Evolutionary conservation across 2,329 filamentous ascomycete species (phyloP).

Genomic region (Colletotrichum sp.): DNA sequence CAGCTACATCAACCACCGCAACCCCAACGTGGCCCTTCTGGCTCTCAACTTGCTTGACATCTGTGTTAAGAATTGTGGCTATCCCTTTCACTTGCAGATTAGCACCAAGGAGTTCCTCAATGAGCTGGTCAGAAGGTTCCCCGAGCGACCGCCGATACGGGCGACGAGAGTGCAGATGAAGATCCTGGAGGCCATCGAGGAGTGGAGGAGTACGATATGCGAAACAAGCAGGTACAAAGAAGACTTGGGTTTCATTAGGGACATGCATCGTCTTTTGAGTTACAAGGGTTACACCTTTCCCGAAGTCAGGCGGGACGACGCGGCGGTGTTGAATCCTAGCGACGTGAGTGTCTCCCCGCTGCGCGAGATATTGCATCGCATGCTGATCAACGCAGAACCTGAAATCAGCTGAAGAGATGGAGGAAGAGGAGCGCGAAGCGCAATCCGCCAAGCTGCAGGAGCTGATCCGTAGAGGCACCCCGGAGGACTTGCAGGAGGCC

Average conservation of each 20-base stretch:
- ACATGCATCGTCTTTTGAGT: constrained; percentile 94
- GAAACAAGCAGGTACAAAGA: constrained; percentile 98
- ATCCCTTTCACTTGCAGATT: constrained; percentile 98
- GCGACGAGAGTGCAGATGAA: constrained; percentile 86
- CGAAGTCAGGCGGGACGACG: constrained; percentile 90
- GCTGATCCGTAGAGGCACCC: constrained; percentile 88
- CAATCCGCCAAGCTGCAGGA: constrained; percentile 99
- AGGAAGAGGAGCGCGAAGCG: constrained; percentile 91
- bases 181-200: constrained; percentile 95
- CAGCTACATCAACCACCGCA: constrained; percentile 94
- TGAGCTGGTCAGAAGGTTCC: constrained; percentile 94
- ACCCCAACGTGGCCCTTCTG: constrained; percentile 91
- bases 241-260: constrained; percentile 92
- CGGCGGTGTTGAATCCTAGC: constrained; percentile 93
- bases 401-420: constrained; percentile 97
- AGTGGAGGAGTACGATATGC: constrained; percentile 98
- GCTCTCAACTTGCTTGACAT: constrained; percentile 95
- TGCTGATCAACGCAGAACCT: constrained; percentile 68
- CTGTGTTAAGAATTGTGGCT: constrained; percentile 99
- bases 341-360: constrained; percentile 68
- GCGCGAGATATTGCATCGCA: neutral
- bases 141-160: constrained; percentile 88
- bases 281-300: constrained; percentile 98
- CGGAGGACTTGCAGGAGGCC: constrained; percentile 93
- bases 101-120: constrained; percentile 99